Evolutionary conservation across 2,329 filamentous ascomycete species (phyloP).

Genomic region (Sclerotinia sclerotiorum): DNA sequence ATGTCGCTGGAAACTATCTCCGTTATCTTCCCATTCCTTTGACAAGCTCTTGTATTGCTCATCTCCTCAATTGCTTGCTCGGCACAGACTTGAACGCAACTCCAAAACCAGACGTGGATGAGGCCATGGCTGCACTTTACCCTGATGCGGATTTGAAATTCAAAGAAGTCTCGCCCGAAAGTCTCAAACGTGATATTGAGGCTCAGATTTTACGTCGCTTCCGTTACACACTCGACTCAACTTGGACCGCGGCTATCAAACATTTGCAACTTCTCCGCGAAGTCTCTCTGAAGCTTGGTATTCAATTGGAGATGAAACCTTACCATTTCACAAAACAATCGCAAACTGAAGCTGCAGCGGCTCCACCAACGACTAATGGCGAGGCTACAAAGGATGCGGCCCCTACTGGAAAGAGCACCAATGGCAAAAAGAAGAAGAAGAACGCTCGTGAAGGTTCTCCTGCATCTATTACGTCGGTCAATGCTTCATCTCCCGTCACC

Average conservation of each 20-base stretch:
- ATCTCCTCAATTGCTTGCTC: conserved; percentile 91
- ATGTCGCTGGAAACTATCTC: conserved; percentile 77
- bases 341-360: conserved; percentile 40
- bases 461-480: conserved; percentile 43
- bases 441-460: conserved; percentile 57
- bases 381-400: conserved; percentile 47
- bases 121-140: conserved; percentile 72
- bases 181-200: conserved; percentile 67
- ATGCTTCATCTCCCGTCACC: conserved; percentile 53
- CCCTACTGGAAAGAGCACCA: conserved; percentile 36
- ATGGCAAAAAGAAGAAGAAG: conserved; percentile 55
- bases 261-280: conserved; percentile 86
- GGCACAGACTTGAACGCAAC: conserved; percentile 74
- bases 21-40: conserved; percentile 77
- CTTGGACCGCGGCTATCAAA: conserved; percentile 68
- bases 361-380: conserved; percentile 41
- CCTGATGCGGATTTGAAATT: conserved; percentile 80
- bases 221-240: conserved; percentile 67
- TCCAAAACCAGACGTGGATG: conserved; percentile 75
- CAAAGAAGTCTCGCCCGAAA: conserved; percentile 72
- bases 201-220: conserved; percentile 72
- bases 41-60: conserved; percentile 74
- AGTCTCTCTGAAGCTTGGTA: conserved; percentile 80
- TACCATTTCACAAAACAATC: conserved; percentile 62
- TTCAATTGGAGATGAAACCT: conserved; percentile 80